Base-by-base conservation (phyloP, 306 rosid species). In the Vigna nakashimae region DNA sequence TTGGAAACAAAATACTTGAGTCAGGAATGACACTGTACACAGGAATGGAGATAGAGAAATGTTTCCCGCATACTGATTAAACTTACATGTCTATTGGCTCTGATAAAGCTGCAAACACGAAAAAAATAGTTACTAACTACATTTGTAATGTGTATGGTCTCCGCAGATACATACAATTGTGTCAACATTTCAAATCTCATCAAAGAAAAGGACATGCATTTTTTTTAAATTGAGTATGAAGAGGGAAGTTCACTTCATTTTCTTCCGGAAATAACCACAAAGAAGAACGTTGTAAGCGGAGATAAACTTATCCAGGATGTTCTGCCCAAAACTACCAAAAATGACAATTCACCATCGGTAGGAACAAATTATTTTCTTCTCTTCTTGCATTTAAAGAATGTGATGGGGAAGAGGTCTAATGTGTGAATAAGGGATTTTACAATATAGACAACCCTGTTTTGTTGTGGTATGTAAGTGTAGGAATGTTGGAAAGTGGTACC, bases 71-170 rank as follows among this genome's bases (percentile, higher is more conserved):
- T 28, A 76, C 64, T 20, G 36, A 72, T 50, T 42, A 34, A 56
- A 83, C 95, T 91, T 84, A 93, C 98, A 93, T n/a, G 85, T 93
- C 98, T 56, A 93, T 89, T 56, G 97, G 71, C 84, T 93, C 98
- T 1, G 93, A 87, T 76, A 93, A 80, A 73, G 98, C 98, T 93
- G 95, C 85, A 82, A 58, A 52, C 50, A 46, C 17, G 49, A 14
- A 69, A 42, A 79, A 2, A 42, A 32, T 20, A 6, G 24, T 52
- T 60, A 79, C 60, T 55, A 52, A 63, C 58, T 17, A 75, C 69
- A 52, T 74, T 34, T 40, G 26, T 36, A 65, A 50, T 71, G 28
- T 50, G 53, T 51, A 34, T 58, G 32, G 46, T 24, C 42, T 50
- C 11, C 17, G 34, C 50, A 13, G 38, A 57, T 66, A 63, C 17